A percentile compares a stretch with the other conserved stretches of the same genome.
Conservation (phyloP, 352 stramenopile genomes). For the Albugo candida region DNA sequence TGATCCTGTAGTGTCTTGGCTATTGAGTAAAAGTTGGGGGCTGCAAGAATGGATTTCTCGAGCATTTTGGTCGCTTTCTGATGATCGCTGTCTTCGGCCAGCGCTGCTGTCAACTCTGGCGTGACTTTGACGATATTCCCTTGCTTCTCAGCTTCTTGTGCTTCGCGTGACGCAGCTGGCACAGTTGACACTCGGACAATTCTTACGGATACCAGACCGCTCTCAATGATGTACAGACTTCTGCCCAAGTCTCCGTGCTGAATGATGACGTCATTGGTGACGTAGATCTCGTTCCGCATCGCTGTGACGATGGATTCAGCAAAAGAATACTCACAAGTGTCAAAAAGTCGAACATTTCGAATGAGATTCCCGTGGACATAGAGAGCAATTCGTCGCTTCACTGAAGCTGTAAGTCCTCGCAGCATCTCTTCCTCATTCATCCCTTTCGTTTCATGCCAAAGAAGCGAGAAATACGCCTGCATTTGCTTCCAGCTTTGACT, state of each 20-base stretch:
- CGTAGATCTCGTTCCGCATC: conserved; percentile 54
- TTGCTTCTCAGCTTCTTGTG: neutral
- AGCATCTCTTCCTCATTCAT: conserved; percentile 37
- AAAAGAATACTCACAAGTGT: conserved; percentile 32
- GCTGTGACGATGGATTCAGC: conserved; percentile 30
- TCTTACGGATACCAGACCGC: conserved; percentile 33
- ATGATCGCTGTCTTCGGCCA: neutral
- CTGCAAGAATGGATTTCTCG: no score
- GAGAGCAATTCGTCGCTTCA: conserved; percentile 38
- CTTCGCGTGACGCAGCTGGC: no score
- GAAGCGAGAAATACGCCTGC: conserved; percentile 50
- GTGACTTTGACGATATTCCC: conserved; percentile 8
- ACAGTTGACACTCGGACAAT: conserved; percentile 10
- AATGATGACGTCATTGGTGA: conserved; percentile 60
- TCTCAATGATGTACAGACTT: conserved; percentile 26
- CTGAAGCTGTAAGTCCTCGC: conserved; percentile 20
- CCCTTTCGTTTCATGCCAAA: conserved; percentile 46
- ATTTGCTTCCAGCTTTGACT: conserved; percentile 38
- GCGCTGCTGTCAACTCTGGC: conserved; percentile 6
- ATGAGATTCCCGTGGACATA: conserved; percentile 41
- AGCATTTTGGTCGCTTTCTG: no score
- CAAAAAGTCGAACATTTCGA: conserved; percentile 36
- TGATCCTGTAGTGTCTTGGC: no score
- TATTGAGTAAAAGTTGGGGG: no score
- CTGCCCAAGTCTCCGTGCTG: conserved; percentile 29